Base-by-base conservation (phyloP, 352 stramenopile genomes). In the Phytopythium ostracodes region DNA sequence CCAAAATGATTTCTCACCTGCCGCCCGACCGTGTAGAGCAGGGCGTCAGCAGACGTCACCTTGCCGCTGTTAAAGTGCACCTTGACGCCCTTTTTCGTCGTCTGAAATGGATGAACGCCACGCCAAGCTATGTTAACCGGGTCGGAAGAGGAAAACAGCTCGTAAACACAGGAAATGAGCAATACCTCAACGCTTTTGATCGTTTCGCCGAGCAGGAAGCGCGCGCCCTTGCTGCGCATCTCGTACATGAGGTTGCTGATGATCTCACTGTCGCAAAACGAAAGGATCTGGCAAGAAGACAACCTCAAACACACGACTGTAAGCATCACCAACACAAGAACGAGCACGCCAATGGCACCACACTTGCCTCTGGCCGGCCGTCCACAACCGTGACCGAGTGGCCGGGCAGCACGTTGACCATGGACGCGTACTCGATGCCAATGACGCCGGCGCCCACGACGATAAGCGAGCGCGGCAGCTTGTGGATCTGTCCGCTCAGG, bases 351-450 rank as follows among this genome's bases (percentile, higher is more conserved):
- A 46, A 25, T 20, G 44, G 10, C 59, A 20, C 2, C 51, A n/a
- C 18, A 77, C 74, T 62, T 52, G 89, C 77, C 47, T 92, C 83
- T 52, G 76, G 71, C 2, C 86, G 80, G 9, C 81, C 79, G 44
- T 97, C 89, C 33, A 97, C 86, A 22, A 97, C 84, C 20, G 86
- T 96, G 56, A 97, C 89, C 35, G 78, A 85, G 49, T 91, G 89
- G 4, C 89, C 89, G 11, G 86, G 88, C 22, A 97, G 69, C 38
- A 97, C 84, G 62, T 93, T 96, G 29, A 97, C 71, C 87, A 97
- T 97, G 49, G 81, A 92, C 20, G 89, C 89, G 72, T 97, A 97
- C 68, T 97, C 89, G 75, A 97, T 97, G 64, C 89, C 88, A 40
- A 96, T 94, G 50, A 96, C 88, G 10, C 88, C 88, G 4, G 88